Evolutionary conservation across 1,284 basidiomycete genomes (phyloP), one percentile per base, ranked within the genome.

Genomic region (Vanrija humicola): DNA sequence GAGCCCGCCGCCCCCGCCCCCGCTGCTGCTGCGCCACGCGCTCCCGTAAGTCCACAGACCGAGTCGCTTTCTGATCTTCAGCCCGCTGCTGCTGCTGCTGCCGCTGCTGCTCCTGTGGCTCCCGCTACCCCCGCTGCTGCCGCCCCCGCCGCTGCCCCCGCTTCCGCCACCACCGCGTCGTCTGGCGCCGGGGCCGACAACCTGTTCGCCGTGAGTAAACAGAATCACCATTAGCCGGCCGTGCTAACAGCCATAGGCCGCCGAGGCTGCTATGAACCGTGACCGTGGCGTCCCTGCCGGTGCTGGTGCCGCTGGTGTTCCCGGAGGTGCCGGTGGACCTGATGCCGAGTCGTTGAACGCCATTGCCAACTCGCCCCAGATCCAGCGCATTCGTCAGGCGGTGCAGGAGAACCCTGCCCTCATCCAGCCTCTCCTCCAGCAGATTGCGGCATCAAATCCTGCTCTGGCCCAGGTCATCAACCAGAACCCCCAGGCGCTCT

Each of bases 391-490:
- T 50, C 86, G 88, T 46, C 78, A 88, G 60, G 74, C 88, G 56
- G 82, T 92, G 49, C 76, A 79, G 52, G 80, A 86, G 64, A 92
- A 96, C 72, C 93, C 93, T 0, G 83, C 79, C 5, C 67, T 89
- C 51, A 74, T 90, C 42, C 91, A 92, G 70, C 84, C 86, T 0
- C 65, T 95, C 47, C 79, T 96, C 39, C 90, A 96, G 72, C 89
- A 93, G 72, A 82, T 96, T 48, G 86, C 84, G 0, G 70, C 76
- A 14, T 76, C 79, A 48, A 90, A 95, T 75, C 93, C 93, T 1
- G 80, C 79, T 18, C 77, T 96, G 26, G 88, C 84, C 0, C 83
- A 87, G 66, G 49, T 78, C 51, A 76, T 94, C 45, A 82, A 81
- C 14, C 73, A 82, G 50, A 83, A 93, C 69, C 91, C 91, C 1